Evolutionary conservation across 805 yeast species (phyloP).

Genomic region (Torulaspora franciscae): DNA sequence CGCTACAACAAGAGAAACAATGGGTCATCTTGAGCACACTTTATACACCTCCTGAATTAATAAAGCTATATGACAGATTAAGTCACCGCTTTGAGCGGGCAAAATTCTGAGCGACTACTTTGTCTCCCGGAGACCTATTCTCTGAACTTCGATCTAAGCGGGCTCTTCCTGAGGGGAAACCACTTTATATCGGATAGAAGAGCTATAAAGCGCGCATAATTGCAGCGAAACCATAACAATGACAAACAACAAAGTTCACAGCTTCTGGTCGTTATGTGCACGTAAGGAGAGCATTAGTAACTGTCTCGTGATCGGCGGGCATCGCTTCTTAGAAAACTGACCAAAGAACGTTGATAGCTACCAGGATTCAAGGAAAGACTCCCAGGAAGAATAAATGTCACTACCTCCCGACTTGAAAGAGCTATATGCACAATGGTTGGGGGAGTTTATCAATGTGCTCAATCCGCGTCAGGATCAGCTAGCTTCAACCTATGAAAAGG

Average conservation of each 20-base stretch:
- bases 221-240: not conserved
- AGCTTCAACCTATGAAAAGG: conserved; percentile 50
- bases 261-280: no score
- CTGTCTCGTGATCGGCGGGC: not conserved
- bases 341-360: no score
- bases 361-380: not conserved
- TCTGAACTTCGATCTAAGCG: not conserved
- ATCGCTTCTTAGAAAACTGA: not conserved
- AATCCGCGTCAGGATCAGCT: conserved; percentile 47
- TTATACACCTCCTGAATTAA: no score
- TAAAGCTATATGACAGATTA: no score
- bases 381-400: conserved; percentile 31
- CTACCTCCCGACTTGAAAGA: conserved; percentile 47
- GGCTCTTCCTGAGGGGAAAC: not conserved
- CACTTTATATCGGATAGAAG: not conserved
- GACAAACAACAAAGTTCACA: not conserved
- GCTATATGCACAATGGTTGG: conserved; percentile 55
- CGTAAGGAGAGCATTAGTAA: no score
- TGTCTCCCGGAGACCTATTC: not conserved
- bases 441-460: conserved; percentile 46
- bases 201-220: not conserved
- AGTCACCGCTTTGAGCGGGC: no score
- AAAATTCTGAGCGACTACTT: not conserved
- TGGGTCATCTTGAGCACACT: no score
- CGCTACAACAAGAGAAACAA: not conserved